Evolutionary conservation across 2,329 filamentous ascomycete species (phyloP).

Genomic region (Penicillium freii): DNA sequence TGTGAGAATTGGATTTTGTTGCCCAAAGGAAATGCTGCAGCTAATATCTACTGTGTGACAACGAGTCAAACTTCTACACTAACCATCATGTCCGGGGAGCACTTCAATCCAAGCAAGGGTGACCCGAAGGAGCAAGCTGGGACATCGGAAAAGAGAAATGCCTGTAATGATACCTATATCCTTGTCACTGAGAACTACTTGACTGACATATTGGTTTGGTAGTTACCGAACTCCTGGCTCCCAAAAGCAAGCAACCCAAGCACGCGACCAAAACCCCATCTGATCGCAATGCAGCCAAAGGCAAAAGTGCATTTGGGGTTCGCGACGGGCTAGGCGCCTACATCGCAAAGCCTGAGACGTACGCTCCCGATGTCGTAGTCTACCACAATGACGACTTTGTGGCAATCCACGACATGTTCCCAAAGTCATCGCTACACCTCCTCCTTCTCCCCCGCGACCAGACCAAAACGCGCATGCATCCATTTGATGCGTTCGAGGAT

Average conservation of each 20-base stretch:
- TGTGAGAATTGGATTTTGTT: not conserved
- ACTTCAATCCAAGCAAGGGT: not conserved
- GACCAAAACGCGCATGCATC: slow-evolving; percentile 62
- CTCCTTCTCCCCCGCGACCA: slow-evolving; percentile 79
- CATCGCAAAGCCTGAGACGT: slow-evolving; percentile 61
- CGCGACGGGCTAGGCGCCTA: slow-evolving; percentile 67
- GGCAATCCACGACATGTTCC: slow-evolving; percentile 77
- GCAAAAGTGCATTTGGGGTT: slow-evolving; percentile 38
- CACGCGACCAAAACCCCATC: slow-evolving; percentile 17
- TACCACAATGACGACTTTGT: slow-evolving; percentile 69
- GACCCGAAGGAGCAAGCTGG: not conserved
- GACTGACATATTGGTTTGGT: not conserved
- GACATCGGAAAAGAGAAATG: slow-evolving; percentile 37
- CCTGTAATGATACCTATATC: slow-evolving; percentile 28
- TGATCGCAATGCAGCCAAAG: slow-evolving; percentile 16
- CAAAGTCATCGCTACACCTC: slow-evolving; percentile 80
- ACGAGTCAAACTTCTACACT: not conserved
- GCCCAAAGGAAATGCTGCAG: not conserved
- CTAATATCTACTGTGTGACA: not conserved
- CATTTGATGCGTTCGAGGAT: slow-evolving; percentile 74
- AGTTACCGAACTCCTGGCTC: slow-evolving; percentile 58
- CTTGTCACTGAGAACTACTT: not conserved
- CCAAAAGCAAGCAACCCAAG: slow-evolving; percentile 46
- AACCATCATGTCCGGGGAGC: slow-evolving; percentile 5
- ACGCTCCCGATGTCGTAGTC: slow-evolving; percentile 60